A percentile compares a stretch with the other conserved stretches of the same genome.
Conservation (phyloP, 108 stramenopile genomes). For the Fragilaria radians region DNA sequence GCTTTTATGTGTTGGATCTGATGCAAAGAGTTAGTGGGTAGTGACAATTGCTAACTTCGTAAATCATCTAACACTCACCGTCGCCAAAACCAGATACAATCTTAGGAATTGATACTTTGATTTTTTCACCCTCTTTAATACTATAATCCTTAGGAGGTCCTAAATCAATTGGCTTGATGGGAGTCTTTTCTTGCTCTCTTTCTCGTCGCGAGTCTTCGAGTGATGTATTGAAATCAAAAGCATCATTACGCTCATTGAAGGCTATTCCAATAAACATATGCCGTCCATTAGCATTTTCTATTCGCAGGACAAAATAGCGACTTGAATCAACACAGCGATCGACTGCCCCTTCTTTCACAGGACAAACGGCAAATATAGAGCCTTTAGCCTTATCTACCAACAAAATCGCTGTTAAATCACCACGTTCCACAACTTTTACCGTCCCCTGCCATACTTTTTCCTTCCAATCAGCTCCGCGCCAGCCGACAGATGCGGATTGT, state of each 20-base stretch:
- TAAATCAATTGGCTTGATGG: constrained; percentile 5
- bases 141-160: constrained; percentile 73
- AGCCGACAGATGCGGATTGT: constrained; percentile 61
- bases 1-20: not conserved
- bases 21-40: too few relatives aligned
- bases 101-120: constrained; percentile 56
- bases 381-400: constrained; percentile 63
- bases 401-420: constrained; percentile 66
- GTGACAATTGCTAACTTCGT: too few relatives aligned
- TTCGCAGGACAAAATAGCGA: constrained; percentile 87
- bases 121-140: constrained; percentile 90
- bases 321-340: constrained; percentile 86
- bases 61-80: not conserved
- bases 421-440: constrained; percentile 84
- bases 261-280: constrained; percentile 97
- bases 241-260: constrained; percentile 96
- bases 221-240: constrained; percentile 97
- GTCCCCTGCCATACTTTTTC: constrained; percentile 91
- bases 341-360: constrained; percentile 73
- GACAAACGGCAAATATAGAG: constrained; percentile 86
- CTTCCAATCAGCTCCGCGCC: constrained; percentile 88
- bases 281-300: constrained; percentile 88
- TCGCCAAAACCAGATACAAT: constrained; percentile 5
- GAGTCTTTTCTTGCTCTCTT: constrained; percentile 56
- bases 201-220: constrained; percentile 85